phyloP scores from a whole-genome alignment of 257 asterid species.

The Nicotiana undulata region DNA sequence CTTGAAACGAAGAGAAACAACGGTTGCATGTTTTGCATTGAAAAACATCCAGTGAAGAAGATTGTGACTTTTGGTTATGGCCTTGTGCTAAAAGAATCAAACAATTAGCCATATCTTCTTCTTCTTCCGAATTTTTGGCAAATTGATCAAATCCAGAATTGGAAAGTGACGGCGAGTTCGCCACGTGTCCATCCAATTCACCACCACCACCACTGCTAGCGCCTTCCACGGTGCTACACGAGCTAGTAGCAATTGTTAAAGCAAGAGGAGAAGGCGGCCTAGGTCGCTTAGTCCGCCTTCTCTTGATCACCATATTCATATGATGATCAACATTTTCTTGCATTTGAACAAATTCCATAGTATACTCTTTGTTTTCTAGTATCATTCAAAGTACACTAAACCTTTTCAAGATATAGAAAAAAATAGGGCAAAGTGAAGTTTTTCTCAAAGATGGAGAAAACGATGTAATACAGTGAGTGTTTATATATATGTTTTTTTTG shows the following conservation, averaged over 20 bases:
- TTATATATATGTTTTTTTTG: conserved; percentile 10
- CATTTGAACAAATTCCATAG: conserved; percentile 25
- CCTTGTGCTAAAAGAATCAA: conserved; percentile 37
- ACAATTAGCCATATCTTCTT: conserved; percentile 43
- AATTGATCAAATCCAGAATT: conserved; percentile 18
- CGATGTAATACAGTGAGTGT: conserved; percentile 11
- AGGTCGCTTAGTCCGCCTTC: conserved; percentile 62
- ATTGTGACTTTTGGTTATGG: background rate
- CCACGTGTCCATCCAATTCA: conserved; percentile 4
- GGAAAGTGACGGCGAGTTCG: conserved; percentile 16
- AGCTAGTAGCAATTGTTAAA: conserved; percentile 41
- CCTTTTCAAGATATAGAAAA: background rate
- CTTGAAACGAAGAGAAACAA: conserved; percentile 40
- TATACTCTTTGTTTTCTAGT: background rate
- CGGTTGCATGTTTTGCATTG: conserved; percentile 39
- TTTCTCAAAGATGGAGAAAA: conserved; percentile 9
- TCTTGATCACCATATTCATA: conserved; percentile 31
- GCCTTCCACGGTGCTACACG: conserved; percentile 31
- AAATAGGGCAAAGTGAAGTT: conserved; percentile 10
- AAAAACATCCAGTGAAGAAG: background rate
- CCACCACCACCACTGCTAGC: background rate
- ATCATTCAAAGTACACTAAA: background rate
- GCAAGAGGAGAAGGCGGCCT: conserved; percentile 46
- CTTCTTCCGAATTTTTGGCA: conserved; percentile 20
- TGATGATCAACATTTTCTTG: conserved; percentile 18